These are phyloP conservation scores for Salix viminalis DNA, from an alignment of 345 rosid genomes.

Conservation along the genomic window DNA sequence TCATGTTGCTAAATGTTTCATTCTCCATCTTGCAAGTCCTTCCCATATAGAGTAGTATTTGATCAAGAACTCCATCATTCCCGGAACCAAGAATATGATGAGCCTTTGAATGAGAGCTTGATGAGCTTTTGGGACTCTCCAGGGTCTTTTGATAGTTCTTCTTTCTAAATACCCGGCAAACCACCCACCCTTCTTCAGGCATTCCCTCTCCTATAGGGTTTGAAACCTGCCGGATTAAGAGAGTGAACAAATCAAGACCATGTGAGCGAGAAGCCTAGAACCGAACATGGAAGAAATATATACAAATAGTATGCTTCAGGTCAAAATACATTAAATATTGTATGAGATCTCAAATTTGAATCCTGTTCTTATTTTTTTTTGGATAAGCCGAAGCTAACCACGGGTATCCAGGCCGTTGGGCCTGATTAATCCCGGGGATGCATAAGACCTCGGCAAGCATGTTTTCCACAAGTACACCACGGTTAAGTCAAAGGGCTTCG, in stretches of 20 bases:
- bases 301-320: neutral
- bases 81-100: constrained; percentile 28
- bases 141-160: constrained; percentile 81
- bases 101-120: constrained; percentile 43
- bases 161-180: constrained; percentile 88
- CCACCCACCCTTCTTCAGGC: constrained; percentile 95
- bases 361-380: too few species aligned
- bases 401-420: too few species aligned
- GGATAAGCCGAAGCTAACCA: too few species aligned
- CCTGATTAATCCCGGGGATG: too few species aligned
- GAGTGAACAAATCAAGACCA: neutral
- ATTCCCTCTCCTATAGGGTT: constrained; percentile 44
- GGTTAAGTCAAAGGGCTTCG: too few species aligned
- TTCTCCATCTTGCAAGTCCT: constrained; percentile 55
- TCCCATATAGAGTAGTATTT: constrained; percentile 68
- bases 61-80: constrained; percentile 51
- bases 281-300: neutral
- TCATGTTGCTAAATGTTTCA: constrained; percentile 21
- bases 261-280: neutral
- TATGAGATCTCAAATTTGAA: neutral
- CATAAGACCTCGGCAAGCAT: too few species aligned
- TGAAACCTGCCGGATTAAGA: constrained; percentile 28
- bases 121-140: constrained; percentile 57
- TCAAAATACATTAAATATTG: neutral
- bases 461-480: too few species aligned